Conservation (phyloP, 208 protist genomes). For the Trypanosoma cruzi region DNA sequence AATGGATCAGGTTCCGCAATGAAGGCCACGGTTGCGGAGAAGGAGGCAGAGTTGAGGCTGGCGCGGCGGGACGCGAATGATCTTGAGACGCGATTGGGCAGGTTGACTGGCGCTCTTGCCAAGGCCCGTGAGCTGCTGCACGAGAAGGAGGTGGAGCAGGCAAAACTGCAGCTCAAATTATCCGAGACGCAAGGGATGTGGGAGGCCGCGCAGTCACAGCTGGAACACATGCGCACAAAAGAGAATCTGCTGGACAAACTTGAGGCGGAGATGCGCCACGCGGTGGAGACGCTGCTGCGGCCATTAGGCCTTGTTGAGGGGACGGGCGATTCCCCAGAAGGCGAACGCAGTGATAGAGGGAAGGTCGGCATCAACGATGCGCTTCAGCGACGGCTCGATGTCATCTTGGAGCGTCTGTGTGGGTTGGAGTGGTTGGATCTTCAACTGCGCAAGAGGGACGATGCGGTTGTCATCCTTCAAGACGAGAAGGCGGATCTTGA, state of each 20-base stretch:
- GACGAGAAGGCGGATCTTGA: slow-evolving; percentile 12
- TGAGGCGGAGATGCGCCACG: neutral
- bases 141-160: slow-evolving; percentile 5
- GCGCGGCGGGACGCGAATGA: neutral
- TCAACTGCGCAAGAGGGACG: slow-evolving; percentile 6
- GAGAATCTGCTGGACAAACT: neutral
- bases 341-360: neutral
- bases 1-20: neutral
- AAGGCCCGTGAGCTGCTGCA: slow-evolving; percentile 7
- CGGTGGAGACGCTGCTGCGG: neutral
- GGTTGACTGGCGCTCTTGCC: slow-evolving; percentile 3
- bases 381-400: slow-evolving; percentile 1
- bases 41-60: slow-evolving; percentile 9
- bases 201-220: neutral
- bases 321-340: neutral
- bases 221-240: neutral
- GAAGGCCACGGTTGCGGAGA: neutral
- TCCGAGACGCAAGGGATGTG: neutral
- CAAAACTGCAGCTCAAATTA: neutral
- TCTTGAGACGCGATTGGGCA: neutral
- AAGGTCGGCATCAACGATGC: neutral
- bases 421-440: slow-evolving; percentile 10
- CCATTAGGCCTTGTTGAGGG: neutral
- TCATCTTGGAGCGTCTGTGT: neutral
- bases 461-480: slow-evolving; percentile 17